Percentiles rank a stretch among this genome's conserved stretches.
Conservation (phyloP, 257 asterid species). For the Jacaranda copaia region DNA sequence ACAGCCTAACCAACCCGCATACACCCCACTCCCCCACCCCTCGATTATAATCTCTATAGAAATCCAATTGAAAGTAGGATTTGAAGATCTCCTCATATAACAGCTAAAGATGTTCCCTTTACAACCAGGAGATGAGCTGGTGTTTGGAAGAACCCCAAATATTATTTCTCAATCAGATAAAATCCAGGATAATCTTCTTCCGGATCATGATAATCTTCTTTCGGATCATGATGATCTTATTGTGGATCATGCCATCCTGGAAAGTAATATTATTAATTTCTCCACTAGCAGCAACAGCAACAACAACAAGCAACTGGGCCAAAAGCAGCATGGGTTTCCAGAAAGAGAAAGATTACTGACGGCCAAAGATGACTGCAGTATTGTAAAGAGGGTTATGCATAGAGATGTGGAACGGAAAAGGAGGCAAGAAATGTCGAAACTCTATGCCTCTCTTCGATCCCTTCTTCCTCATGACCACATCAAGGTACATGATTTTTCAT, state of each 20-base stretch:
- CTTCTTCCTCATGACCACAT: constrained; percentile 50
- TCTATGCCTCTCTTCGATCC: constrained; percentile 48
- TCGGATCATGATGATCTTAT: not conserved
- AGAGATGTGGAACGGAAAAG: constrained; percentile 54
- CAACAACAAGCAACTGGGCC: not conserved
- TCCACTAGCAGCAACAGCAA: not conserved
- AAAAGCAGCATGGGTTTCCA: too few species aligned
- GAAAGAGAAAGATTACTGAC: not conserved
- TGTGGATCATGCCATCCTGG: not conserved
- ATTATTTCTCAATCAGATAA: constrained; percentile 4
- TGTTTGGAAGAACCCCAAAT: constrained; percentile 31
- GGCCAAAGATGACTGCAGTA: not conserved
- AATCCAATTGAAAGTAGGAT: not conserved
- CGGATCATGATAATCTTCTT: not conserved
- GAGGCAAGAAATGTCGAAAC: constrained; percentile 54
- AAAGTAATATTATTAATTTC: constrained; percentile 23
- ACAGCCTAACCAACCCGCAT: constrained; percentile 32
- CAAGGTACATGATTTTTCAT: constrained; percentile 42
- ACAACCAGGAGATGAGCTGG: constrained; percentile 40
- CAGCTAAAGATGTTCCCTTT: constrained; percentile 36
- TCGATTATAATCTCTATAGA: constrained; percentile 16
- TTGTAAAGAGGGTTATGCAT: constrained; percentile 43
- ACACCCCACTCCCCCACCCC: too few species aligned
- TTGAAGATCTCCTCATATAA: constrained; percentile 20
- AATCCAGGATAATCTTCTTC: constrained; percentile 19